Conservation (phyloP, 1,139 yeast genomes). For the Kluyveromyces sp. region DNA sequence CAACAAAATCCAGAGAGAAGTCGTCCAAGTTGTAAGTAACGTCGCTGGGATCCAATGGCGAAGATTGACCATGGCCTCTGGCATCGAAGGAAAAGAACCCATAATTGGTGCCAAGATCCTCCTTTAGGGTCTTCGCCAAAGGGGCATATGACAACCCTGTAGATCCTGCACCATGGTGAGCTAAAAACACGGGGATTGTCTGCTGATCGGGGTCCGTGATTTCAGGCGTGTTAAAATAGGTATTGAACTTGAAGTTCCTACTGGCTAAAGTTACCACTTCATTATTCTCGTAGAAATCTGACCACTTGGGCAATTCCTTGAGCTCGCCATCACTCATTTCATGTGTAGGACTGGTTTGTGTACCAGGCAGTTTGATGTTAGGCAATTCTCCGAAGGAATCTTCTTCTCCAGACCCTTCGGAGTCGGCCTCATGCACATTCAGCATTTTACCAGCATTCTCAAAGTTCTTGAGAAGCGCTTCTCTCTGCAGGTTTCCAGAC, state of each 20-base stretch:
- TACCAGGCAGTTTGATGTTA: conserved; percentile 2
- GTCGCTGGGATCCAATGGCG: conserved; percentile 26
- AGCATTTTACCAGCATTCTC: conserved; percentile 5
- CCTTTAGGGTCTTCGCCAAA: conserved; percentile 37
- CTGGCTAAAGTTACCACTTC: conserved; percentile 24
- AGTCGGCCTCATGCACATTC: background rate
- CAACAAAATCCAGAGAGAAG: conserved; percentile 51
- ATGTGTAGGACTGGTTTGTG: background rate
- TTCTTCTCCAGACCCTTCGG: background rate
- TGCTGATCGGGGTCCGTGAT: conserved; percentile 17
- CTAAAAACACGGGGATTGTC: conserved; percentile 50
- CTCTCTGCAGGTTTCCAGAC: conserved; percentile 1
- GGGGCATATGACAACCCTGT: conserved; percentile 70
- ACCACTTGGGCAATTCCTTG: conserved; percentile 33
- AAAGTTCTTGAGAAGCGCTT: conserved; percentile 4
- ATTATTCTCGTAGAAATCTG: conserved; percentile 36
- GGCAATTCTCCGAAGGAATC: conserved; percentile 1
- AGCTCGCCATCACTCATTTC: background rate
- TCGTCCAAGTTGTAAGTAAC: conserved; percentile 44
- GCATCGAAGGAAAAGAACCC: conserved; percentile 71
- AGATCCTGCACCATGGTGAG: conserved; percentile 96
- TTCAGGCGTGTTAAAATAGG: conserved; percentile 54
- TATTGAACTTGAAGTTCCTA: conserved; percentile 40
- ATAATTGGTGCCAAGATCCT: conserved; percentile 25
- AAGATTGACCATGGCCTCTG: conserved; percentile 72